Base-by-base conservation (phyloP, 768 basidiomycete species). In the Inosperma sp. region DNA sequence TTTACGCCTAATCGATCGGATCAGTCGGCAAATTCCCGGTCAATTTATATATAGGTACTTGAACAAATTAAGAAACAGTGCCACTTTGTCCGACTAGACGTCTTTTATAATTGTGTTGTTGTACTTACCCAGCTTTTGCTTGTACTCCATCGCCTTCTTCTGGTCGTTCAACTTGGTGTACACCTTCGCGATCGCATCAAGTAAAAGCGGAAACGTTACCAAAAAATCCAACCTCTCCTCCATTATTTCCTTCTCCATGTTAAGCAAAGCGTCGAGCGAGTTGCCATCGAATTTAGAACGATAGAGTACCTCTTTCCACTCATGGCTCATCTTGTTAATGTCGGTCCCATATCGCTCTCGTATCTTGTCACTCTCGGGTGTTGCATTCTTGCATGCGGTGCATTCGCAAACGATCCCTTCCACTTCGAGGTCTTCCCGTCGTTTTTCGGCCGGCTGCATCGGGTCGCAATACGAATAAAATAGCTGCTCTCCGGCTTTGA, bases 211-310 rank as follows among this genome's bases (percentile, higher is more conserved):
- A 14, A 43, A 43, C 1, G 16, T 2, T 3, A 17, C 2, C 26
- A 9, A 27, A 43, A 43, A 29, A 29, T 43, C 42, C 26, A 43
- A 29, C 1, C 42, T 19, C 27, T 43, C 43, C 14, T 31, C 33
- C 43, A 45, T 21, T 31, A 21, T 14, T 31, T 45, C 43, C 23
- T 31, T 44, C 27, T 45, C 42, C 26, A 43, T 43, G n/a, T 12
- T n/a, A 4, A 27, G 42, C 27, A 21, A 31, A 12, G 43, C 29
- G 3, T 14, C 2, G 17, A 44, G 42, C 3, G 17, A 19, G 31
- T 7, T 14, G n/a, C 17, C 22, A 2, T 31, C 23, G 43, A 31
- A 45, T 31, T 44, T 4, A 0, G 19, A 21, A 30, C 10, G 1
- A 27, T 1, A 3, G 19, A 21, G 43, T 16, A 21, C 16, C 22